Conservation (phyloP, 352 stramenopile genomes). For the Globisporangium barbulae region DNA sequence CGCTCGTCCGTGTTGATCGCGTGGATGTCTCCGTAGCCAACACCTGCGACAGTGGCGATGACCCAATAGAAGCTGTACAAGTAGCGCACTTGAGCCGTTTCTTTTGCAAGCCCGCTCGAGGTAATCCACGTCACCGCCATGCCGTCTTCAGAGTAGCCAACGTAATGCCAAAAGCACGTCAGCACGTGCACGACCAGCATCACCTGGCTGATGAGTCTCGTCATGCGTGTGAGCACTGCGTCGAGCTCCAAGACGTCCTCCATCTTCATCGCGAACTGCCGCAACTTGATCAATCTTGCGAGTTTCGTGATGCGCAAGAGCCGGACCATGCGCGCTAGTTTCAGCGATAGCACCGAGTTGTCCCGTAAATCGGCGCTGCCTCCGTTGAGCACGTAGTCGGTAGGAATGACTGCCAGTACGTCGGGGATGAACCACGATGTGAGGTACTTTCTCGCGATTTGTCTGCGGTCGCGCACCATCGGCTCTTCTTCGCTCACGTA, state of each 20-base stretch:
- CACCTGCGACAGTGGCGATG: constrained; percentile 69
- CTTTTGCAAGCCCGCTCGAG: constrained; percentile 21
- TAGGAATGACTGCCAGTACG: constrained; percentile 41
- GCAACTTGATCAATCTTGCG: constrained; percentile 62
- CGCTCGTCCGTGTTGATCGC: constrained; percentile 67
- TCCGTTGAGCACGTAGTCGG: constrained; percentile 43
- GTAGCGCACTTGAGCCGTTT: constrained; percentile 43
- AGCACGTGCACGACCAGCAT: constrained; percentile 72
- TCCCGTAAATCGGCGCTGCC: constrained; percentile 11
- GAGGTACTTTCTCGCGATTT: constrained; percentile 52
- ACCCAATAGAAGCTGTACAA: constrained; percentile 87
- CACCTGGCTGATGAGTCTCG: constrained; percentile 59
- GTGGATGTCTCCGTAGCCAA: constrained; percentile 83
- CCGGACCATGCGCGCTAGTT: constrained; percentile 57
- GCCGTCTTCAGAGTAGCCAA: constrained; percentile 39
- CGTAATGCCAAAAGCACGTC: constrained; percentile 76
- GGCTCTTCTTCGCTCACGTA: constrained; percentile 64
- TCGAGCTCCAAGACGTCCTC: constrained; percentile 68
- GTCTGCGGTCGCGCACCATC: constrained; percentile 37
- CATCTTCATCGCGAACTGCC: constrained; percentile 66
- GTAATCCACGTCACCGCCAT: constrained; percentile 49
- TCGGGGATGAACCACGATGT: constrained; percentile 62
- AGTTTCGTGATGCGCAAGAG: constrained; percentile 73
- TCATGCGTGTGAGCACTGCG: constrained; percentile 57
- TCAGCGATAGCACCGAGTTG: constrained; percentile 59